Conservation (phyloP, 306 rosid genomes). For the Gynostemma pentaphyllum region DNA sequence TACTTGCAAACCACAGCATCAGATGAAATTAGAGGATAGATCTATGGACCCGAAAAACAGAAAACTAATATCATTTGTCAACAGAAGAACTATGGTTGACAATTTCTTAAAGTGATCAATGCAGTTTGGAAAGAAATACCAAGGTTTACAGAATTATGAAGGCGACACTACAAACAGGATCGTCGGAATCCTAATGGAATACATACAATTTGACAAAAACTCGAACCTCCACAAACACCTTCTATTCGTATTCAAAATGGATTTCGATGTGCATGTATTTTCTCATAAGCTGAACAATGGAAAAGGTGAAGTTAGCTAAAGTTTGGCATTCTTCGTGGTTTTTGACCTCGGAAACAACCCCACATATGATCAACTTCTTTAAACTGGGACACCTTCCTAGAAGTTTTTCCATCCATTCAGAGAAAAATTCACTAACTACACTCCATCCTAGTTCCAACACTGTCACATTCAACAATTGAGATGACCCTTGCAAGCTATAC, state of each 20-base stretch:
- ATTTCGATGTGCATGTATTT: conserved; percentile 44
- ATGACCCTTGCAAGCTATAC: conserved; percentile 54
- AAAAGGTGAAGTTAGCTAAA: conserved; percentile 46
- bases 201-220: neutral
- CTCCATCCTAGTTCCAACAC: conserved; percentile 86
- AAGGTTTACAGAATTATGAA: conserved; percentile 2
- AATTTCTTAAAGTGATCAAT: conserved; percentile 6
- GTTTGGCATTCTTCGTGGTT: conserved; percentile 54
- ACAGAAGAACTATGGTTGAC: neutral
- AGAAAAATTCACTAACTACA: conserved; percentile 51
- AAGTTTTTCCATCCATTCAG: conserved; percentile 62
- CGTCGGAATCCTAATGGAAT: neutral
- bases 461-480: conserved; percentile 46
- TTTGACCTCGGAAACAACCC: conserved; percentile 62
- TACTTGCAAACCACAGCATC: no score
- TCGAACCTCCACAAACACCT: neutral
- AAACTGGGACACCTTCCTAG: conserved; percentile 63
- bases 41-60: neutral
- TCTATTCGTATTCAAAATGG: conserved; percentile 54
- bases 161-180: neutral
- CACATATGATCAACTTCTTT: conserved; percentile 49
- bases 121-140: neutral
- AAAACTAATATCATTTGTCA: conserved; percentile 1
- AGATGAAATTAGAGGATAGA: no score
- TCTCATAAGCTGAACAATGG: conserved; percentile 55